Conservation (phyloP, 306 rosid species). For the Mimosa pudica region DNA sequence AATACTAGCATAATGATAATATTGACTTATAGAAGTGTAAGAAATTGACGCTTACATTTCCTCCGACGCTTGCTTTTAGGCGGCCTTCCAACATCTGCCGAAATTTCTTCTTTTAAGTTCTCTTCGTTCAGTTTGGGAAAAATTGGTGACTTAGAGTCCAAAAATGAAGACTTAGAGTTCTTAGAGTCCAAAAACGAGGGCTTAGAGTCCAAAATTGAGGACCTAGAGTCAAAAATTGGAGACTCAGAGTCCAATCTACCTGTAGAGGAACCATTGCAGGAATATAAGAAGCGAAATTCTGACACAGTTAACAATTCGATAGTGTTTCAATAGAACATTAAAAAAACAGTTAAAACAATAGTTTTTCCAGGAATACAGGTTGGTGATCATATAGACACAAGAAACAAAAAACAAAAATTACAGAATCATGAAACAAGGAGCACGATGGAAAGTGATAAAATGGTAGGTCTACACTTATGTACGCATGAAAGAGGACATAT, state of each 20-base stretch:
- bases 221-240: slow-evolving; percentile 43
- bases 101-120: slow-evolving; percentile 30
- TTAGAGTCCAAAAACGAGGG: no score
- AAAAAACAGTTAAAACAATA: slow-evolving; percentile 2
- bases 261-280: slow-evolving; percentile 33
- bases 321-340: slow-evolving; percentile 27
- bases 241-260: slow-evolving; percentile 53
- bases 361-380: neutral
- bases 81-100: slow-evolving; percentile 35
- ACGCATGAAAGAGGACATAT: neutral
- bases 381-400: neutral
- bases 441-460: neutral
- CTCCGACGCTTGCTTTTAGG: slow-evolving; percentile 64
- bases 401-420: neutral
- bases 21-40: slow-evolving; percentile 19
- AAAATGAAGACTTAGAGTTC: slow-evolving; percentile 42
- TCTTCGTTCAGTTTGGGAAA: slow-evolving; percentile 31
- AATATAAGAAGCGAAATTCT: slow-evolving; percentile 20
- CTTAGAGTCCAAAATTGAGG: slow-evolving; percentile 6
- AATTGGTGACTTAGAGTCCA: slow-evolving; percentile 42
- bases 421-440: neutral
- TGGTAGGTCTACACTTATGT: neutral
- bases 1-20: slow-evolving; percentile 21
- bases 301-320: slow-evolving; percentile 7
- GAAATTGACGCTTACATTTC: slow-evolving; percentile 55